Evolutionary conservation across 2,329 filamentous ascomycete species (phyloP), one percentile per base, ranked within the genome.

Genomic region (Arachnomyces sp.): DNA sequence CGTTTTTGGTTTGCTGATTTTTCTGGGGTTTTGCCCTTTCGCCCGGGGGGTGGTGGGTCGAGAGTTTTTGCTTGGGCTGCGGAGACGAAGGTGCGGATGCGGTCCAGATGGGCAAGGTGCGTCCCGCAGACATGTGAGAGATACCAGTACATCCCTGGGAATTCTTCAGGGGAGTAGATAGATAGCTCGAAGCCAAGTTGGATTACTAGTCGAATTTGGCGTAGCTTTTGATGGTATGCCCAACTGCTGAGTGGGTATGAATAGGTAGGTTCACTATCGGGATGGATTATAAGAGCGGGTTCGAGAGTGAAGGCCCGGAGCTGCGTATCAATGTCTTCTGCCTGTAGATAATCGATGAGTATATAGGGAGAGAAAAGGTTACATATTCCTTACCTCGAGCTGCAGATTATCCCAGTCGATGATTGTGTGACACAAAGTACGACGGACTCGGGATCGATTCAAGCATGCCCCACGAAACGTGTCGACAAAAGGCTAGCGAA

Each of bases 141-240:
- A 59, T 94, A 88, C 79, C 84, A 92, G 61, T 96, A 96, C 84
- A 95, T 94, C 16, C 79, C 80, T 1, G 80, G 76, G 7, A 92
- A 71, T 60, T 98, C 92, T 58, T 94, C 83, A 0, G 79, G 73
- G 39, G 90, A 80, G 61, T 96, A 96, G 7, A 94, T 77, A 32
- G 90, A 82, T 9, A 95, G 79, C 62, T 98, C 92, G 59, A 98
- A 96, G 9, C 93, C 92, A 25, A 95, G 77, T 56, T 95, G 84
- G 12, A 95, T 73, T 34, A 93, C 82, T 70, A 81, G 83, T 57
- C 90, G 82, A 73, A 95, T 86, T 54, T 90, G 78, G 20, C 76
- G 77, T n/a, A 95, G 72, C 61, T 95, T 96, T 63, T 94, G 85
- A 44, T 89, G 76, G 53, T 90, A 93, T 0, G 81, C 77, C 92